Base-by-base conservation (phyloP, 768 basidiomycete species). In the Russula dissimulans region DNA sequence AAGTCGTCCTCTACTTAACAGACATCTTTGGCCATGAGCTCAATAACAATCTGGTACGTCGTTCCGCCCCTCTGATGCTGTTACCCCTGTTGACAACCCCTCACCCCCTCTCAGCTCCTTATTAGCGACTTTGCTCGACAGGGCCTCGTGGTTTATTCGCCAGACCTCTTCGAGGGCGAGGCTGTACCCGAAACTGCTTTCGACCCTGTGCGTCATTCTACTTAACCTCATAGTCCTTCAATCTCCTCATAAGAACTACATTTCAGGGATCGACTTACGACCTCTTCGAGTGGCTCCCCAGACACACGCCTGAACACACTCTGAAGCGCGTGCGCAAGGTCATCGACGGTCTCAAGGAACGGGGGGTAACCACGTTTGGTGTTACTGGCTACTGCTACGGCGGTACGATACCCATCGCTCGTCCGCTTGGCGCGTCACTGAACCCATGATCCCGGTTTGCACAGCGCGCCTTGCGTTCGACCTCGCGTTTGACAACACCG, bases 401-500 rank as follows among this genome's bases (percentile, higher is more conserved):
- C 7, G 66, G 66, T 67, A 41, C 32, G 66, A 31, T 7, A 12
- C n/a, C 7, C 17, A 1, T 26, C 22, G 1, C 22, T 26, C 22
- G 22, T 26, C 22, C 22, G 22, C 22, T 26, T 26, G 22, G 22
- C 22, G 22, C 22, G 22, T 26, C 22, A 26, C 22, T 26, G 22
- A 26, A 26, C 22, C 22, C 22, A 26, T 26, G 22, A 26, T 26
- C 22, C 2, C 22, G 14, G 6, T 54, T 6, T 18, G 3, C 29
- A 5, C n/a, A 66, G 63, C 54, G 14, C 59, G 63, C 54, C 49
- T 64, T 11, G 39, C 43, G 8, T 55, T 60, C 54, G 57, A 79
- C 60, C 73, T 81, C 45, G 77, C 81, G 0, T 73, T 77, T 54
- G 76, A 77, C 42, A 69, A 72, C 55, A 45, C 68, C 36, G 70